Percentiles rank a stretch among this genome's conserved stretches.
Evolutionary conservation across 106 monocot species (phyloP).

Genomic region (Acorus gramineus): DNA sequence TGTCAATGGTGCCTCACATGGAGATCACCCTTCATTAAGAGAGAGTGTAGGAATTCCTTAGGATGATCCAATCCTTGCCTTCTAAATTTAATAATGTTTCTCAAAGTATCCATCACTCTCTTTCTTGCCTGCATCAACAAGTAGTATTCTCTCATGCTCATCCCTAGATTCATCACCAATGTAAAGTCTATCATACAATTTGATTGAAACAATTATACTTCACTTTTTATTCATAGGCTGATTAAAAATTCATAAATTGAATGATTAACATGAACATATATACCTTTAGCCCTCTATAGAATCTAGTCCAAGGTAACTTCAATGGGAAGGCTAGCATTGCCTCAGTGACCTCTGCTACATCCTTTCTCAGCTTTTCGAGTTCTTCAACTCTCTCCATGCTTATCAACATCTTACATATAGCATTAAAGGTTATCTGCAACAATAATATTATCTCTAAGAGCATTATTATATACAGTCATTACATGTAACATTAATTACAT

Average conservation of each 20-base stretch:
- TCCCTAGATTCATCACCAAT: no score
- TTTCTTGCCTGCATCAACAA: conserved; percentile 38
- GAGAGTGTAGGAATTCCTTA: conserved; percentile 46
- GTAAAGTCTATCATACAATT: no score
- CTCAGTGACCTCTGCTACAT: conserved; percentile 50
- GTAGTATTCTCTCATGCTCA: no score
- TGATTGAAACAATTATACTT: no score
- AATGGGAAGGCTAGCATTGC: conserved; percentile 72
- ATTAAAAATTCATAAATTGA: background rate
- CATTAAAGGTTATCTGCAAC: conserved; percentile 53
- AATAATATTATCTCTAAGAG: background rate
- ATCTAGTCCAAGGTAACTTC: conserved; percentile 51
- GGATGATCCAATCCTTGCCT: conserved; percentile 16
- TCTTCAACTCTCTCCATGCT: conserved; percentile 43
- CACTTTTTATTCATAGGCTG: no score
- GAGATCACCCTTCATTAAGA: conserved; percentile 21
- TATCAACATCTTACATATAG: conserved; percentile 68
- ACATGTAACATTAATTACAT: no score
- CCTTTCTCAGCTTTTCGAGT: conserved; percentile 32
- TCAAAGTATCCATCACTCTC: conserved; percentile 42
- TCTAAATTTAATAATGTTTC: conserved; percentile 27
- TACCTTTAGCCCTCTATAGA: conserved; percentile 57
- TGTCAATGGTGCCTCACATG: conserved; percentile 11
- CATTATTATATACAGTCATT: background rate
- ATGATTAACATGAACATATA: background rate